Evolutionary conservation across 2,329 filamentous ascomycete genomes (phyloP), one percentile per base, ranked within the genome.

Genomic region (Aureobasidium subglaciale): DNA sequence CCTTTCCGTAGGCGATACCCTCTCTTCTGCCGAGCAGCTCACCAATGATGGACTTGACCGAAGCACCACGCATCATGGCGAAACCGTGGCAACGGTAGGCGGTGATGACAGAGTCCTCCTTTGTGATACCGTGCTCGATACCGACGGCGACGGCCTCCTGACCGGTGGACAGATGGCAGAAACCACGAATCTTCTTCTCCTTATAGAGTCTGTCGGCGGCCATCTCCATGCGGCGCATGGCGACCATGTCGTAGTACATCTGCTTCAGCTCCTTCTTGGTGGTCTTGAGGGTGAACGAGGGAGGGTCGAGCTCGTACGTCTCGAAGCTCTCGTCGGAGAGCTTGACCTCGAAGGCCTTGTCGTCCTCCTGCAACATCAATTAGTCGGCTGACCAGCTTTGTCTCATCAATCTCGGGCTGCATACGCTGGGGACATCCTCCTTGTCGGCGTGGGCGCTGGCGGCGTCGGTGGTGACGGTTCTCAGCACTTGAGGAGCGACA

Each of bases 111-210:
- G 96, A 90, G 79, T 99, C 93, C 64, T 86, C 76, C 75, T 89
- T 90, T 67, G 84, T 88, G 70, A 99, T 88, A 63, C 91, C 91
- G 73, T 96, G 89, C 78, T 99, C 93, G 69, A 99, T 97, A 71
- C 93, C 93, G 65, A 91, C 86, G 58, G 93, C 90, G 63, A 99
- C 93, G 63, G 93, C 93, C 82, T 99, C 93, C 78, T 99, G 93
- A 61, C 93, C 93, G 58, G 88, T 95, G 58, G 93, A 97, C 75
- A 99, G 78, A 78, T 99, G 93, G 79, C 93, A 99, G 87, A 99
- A 99, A 78, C 93, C 93, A 68, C 93, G 88, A 68, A 99, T 97
- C 83, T 99, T 97, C 87, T 99, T 99, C 81, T 97, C 93, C 82
- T 99, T 99, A 88, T 99, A 99, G 69, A 99, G 81, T 72, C 92